phyloP scores from a whole-genome alignment of 768 basidiomycete genomes.

The Suillus fuscotomentosus region DNA sequence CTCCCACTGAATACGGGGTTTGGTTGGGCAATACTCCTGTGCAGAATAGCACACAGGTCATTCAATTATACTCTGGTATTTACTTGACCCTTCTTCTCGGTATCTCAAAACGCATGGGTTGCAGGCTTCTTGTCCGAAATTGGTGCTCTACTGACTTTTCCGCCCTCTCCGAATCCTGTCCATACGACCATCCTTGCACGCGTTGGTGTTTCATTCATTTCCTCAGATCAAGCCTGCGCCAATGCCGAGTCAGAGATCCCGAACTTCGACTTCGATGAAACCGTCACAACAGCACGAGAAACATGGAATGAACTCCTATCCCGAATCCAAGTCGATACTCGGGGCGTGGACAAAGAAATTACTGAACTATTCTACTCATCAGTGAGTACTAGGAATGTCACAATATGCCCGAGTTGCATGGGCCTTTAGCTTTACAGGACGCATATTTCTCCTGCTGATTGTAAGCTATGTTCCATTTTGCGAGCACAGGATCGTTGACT shows the following conservation, averaged over 20 bases:
- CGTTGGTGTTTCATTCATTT: constrained; percentile 67
- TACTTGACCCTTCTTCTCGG: background rate
- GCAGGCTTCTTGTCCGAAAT: constrained; percentile 49
- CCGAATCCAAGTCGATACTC: constrained; percentile 51
- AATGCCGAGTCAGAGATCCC: constrained; percentile 64
- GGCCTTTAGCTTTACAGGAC: constrained; percentile 49
- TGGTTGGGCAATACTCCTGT: constrained; percentile 52
- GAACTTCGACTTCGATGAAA: constrained; percentile 51
- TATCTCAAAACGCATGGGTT: background rate
- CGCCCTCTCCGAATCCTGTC: constrained; percentile 34
- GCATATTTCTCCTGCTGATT: constrained; percentile 64
- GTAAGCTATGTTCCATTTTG: constrained; percentile 33
- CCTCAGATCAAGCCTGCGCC: constrained; percentile 54
- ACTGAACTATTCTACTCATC: constrained; percentile 61
- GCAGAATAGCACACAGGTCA: constrained; percentile 41
- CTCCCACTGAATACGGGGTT: constrained; percentile 55
- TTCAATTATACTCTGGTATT: constrained; percentile 49
- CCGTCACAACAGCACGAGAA: constrained; percentile 40
- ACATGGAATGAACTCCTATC: constrained; percentile 60
- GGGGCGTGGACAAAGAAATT: constrained; percentile 46
- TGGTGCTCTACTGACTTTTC: constrained; percentile 54
- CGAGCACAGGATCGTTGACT: background rate
- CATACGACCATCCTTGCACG: constrained; percentile 53
- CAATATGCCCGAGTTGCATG: background rate
- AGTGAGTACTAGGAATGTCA: constrained; percentile 20